These are phyloP conservation scores for Naganishia randhawae DNA, from an alignment of 768 basidiomycete species.

Conservation along the genomic window DNA sequence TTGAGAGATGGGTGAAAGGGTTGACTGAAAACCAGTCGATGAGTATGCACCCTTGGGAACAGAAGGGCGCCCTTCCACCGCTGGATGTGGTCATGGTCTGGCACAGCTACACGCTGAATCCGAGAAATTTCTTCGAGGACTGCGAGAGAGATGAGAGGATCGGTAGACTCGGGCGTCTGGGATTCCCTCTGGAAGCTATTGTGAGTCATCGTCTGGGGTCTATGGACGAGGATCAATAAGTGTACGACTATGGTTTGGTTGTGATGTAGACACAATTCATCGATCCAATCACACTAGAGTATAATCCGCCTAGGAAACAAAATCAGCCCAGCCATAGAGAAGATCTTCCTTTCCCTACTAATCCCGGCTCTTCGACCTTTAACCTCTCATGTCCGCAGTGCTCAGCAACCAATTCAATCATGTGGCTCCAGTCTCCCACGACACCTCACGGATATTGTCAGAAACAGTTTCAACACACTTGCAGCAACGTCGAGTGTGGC, in stretches of 20 bases:
- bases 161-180: background rate
- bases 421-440: background rate
- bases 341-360: conserved; percentile 1
- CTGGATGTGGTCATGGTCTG: conserved; percentile 36
- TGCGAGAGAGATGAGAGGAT: conserved; percentile 3
- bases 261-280: conserved; percentile 15
- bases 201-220: conserved; percentile 7
- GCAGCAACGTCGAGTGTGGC: background rate
- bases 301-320: background rate
- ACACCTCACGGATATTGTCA: conserved; percentile 19
- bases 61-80: conserved; percentile 17
- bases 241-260: background rate
- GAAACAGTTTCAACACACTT: conserved; percentile 8
- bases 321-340: background rate
- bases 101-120: conserved; percentile 40
- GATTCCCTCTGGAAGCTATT: conserved; percentile 22
- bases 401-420: background rate
- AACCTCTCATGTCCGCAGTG: conserved; percentile 17
- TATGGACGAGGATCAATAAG: background rate
- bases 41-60: background rate
- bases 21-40: background rate
- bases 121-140: conserved; percentile 31
- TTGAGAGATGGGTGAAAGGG: conserved; percentile 1
- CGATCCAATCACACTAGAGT: conserved; percentile 27
- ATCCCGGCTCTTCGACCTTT: background rate